phyloP scores from a whole-genome alignment of 768 basidiomycete species.

The Albatrellus ellisii region DNA sequence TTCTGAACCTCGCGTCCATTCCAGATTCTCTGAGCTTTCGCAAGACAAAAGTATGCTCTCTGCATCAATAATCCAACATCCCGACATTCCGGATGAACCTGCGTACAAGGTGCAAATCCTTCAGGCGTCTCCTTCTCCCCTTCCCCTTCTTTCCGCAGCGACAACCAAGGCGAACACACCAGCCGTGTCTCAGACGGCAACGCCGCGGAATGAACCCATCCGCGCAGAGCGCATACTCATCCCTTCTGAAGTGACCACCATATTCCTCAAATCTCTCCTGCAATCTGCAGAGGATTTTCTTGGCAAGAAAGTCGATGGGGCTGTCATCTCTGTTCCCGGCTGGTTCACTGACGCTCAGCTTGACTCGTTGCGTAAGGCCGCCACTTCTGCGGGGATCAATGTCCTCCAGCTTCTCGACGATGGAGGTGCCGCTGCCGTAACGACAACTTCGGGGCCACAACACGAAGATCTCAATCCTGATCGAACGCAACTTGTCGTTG shows the following conservation, averaged over 20 bases:
- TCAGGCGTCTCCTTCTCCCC: constrained; percentile 61
- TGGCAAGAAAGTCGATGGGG: constrained; percentile 62
- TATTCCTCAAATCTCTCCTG: constrained; percentile 77
- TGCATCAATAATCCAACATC: constrained; percentile 68
- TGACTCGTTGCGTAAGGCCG: constrained; percentile 59
- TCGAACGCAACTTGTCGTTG: constrained; percentile 69
- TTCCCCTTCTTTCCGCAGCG: constrained; percentile 30
- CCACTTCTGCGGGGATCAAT: constrained; percentile 66
- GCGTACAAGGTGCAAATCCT: constrained; percentile 80
- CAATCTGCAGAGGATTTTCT: constrained; percentile 87
- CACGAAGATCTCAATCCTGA: constrained; percentile 34
- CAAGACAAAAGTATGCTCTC: constrained; percentile 38
- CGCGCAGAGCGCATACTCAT: constrained; percentile 60
- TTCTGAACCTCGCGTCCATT: neutral
- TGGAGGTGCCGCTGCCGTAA: constrained; percentile 57
- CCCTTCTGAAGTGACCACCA: constrained; percentile 68
- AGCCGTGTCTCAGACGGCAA: constrained; percentile 51
- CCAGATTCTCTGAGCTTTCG: constrained; percentile 68
- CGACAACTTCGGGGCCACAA: constrained; percentile 28
- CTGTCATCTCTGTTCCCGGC: constrained; percentile 74
- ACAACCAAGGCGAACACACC: constrained; percentile 45
- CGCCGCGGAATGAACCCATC: constrained; percentile 63
- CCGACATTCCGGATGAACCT: constrained; percentile 52
- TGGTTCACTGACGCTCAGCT: constrained; percentile 61
- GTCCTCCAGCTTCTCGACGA: constrained; percentile 86